Conservation (phyloP, 495 filamentous ascomycete genomes). For the Hypoxylon perforatum region DNA sequence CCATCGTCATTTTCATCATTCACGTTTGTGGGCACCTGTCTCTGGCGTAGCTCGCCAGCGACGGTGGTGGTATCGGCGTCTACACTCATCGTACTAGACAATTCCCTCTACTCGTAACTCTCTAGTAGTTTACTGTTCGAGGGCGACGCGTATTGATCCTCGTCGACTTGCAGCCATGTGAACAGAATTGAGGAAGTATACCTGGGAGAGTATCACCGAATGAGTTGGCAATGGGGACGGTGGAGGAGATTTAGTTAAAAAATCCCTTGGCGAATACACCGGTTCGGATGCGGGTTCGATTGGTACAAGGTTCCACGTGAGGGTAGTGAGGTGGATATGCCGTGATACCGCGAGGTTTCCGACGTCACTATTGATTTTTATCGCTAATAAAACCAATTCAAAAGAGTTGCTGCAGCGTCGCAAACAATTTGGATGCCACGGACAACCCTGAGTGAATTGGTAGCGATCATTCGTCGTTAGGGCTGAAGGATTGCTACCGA, state of each 20-base stretch:
- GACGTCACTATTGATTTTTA: conserved; percentile 34
- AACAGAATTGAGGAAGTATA: conserved; percentile 3
- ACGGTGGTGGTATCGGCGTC: conserved; percentile 19
- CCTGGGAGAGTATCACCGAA: background rate
- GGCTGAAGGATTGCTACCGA: conserved; percentile 36
- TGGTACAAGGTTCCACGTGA: conserved; percentile 31
- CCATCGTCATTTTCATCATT: conserved; percentile 22
- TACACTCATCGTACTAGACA: conserved; percentile 28
- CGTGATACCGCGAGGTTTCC: background rate
- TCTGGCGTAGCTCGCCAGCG: conserved; percentile 36
- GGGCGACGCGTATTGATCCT: conserved; percentile 26
- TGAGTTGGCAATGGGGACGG: conserved; percentile 7
- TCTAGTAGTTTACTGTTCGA: conserved; percentile 13
- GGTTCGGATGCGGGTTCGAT: conserved; percentile 15
- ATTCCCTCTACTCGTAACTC: background rate
- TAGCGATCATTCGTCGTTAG: conserved; percentile 26
- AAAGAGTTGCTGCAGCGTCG: background rate
- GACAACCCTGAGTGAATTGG: conserved; percentile 8
- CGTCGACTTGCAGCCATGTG: conserved; percentile 41
- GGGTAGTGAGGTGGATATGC: conserved; percentile 8
- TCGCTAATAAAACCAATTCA: no score
- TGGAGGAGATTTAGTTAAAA: background rate
- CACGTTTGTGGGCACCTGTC: conserved; percentile 20
- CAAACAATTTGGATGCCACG: background rate
- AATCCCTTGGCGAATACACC: conserved; percentile 23